phyloP scores from a whole-genome alignment of 2,329 filamentous ascomycete species.

The Penicillium sp. region DNA sequence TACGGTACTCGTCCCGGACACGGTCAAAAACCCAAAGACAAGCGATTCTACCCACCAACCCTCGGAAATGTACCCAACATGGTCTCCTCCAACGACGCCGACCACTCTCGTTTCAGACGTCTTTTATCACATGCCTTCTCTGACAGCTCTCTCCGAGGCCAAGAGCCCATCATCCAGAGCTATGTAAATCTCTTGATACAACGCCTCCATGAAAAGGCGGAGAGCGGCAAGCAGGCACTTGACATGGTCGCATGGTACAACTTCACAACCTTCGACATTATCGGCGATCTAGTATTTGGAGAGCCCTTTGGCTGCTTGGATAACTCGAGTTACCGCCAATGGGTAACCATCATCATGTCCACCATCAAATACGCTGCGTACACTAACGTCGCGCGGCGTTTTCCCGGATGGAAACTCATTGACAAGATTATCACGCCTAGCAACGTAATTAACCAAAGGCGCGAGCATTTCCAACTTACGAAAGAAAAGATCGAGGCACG shows the following conservation, averaged over 20 bases:
- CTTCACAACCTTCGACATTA: constrained; percentile 32
- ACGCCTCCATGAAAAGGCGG: constrained; percentile 17
- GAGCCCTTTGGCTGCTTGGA: constrained; percentile 29
- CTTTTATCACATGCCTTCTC: constrained; percentile 41
- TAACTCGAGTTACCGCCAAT: constrained; percentile 24
- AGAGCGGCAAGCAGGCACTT: constrained; percentile 5
- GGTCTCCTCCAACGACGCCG: constrained; percentile 11
- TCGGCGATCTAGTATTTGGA: constrained; percentile 31
- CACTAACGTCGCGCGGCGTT: constrained; percentile 4
- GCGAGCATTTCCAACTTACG: constrained; percentile 4
- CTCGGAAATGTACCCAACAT: constrained; percentile 7
- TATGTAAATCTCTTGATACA: constrained; percentile 33
- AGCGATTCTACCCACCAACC: constrained; percentile 14
- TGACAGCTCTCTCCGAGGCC: constrained; percentile 38
- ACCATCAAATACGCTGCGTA: constrained; percentile 3
- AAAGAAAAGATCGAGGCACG: constrained; percentile 6
- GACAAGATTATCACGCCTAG: constrained; percentile 6
- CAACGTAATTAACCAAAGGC: not conserved
- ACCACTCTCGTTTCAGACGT: constrained; percentile 24
- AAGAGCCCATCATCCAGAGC: constrained; percentile 32
- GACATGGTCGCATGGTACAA: constrained; percentile 32
- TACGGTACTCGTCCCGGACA: constrained; percentile 21
- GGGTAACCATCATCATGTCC: constrained; percentile 18
- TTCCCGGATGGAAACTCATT: constrained; percentile 4
- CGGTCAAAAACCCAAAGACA: constrained; percentile 20